Base-by-base conservation (phyloP, 176 grass and related monocot genomes). In the Areca catechu region DNA sequence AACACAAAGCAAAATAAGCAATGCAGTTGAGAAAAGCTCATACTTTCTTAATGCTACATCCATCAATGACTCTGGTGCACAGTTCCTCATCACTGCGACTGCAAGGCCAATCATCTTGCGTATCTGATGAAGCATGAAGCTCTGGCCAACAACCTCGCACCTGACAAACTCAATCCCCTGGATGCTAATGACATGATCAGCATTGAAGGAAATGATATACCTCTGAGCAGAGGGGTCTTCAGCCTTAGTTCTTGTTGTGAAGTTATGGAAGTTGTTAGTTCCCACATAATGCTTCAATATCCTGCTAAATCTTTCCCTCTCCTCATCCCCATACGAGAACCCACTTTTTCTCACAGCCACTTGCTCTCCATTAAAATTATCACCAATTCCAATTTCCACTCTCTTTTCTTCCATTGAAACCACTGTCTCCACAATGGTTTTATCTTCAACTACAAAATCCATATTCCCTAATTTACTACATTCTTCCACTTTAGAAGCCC, bases 41-140 rank as follows among this genome's bases (percentile, higher is more conserved):
- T 91, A 97, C 87, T 91, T 97, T 70, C 56, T 74, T 10, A 97
- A 82, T 4, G 83, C 83, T 4, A 72, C 69, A 58, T 97, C 87
- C 62, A 88, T 85, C 47, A 97, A 65, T 17, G 83, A 85, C 37
- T 91, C 87, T 1, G 87, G 83, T 51, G 72, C 72, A 62, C 84
- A 88, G 57, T 88, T 84, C 68, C 93, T 91, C 87, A 97, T 88
- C 34, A 97, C 79, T 4, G 87, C 80, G 22, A 97, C 78, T 50
- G 80, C 80, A 79, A 97, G 75, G 48, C 83, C 93, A 54, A 91
- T 59, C 93, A 97, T 78, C 71, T 97, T 97, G 22, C 87, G 60
- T 48, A 97, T 97, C 66, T 97, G 93, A 69, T 97, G 93, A 20
- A 97, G 80, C 87, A 91, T 97, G 58, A 97, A 97, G 76, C 87